A percentile compares a stretch with the other conserved stretches of the same genome.
phyloP scores from a whole-genome alignment of 345 rosid genomes.

The Populus pruinosa region DNA sequence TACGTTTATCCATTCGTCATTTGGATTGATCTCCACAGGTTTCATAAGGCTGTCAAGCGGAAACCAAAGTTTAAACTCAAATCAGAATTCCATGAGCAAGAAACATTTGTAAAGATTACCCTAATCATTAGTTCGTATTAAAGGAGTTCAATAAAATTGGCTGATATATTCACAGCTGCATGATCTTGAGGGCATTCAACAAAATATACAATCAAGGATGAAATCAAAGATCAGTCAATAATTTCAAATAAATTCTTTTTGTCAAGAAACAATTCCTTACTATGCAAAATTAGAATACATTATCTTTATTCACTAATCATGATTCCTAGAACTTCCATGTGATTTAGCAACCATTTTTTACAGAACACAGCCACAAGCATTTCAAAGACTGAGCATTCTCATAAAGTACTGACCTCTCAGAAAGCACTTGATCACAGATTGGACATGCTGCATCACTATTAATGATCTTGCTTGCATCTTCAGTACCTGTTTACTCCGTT shows the following conservation, averaged over 20 bases:
- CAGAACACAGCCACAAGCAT: neutral
- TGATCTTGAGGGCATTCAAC: too few relatives aligned
- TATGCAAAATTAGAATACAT: neutral
- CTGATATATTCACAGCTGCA: neutral
- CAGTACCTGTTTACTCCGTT: slow-evolving; percentile 61
- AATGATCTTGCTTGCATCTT: slow-evolving; percentile 89
- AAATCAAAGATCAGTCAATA: too few relatives aligned
- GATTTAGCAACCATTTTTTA: neutral
- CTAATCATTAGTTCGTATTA: neutral
- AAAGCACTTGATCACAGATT: slow-evolving; percentile 90
- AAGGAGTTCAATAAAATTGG: neutral
- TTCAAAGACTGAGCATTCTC: neutral
- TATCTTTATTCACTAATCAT: neutral
- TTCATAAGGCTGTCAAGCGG: slow-evolving; percentile 64
- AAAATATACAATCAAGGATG: too few relatives aligned
- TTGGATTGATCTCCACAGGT: slow-evolving; percentile 87
- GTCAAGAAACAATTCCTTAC: neutral
- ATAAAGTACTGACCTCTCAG: slow-evolving; percentile 59
- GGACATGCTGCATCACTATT: slow-evolving; percentile 88
- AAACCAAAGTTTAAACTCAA: slow-evolving; percentile 22
- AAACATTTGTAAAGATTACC: neutral
- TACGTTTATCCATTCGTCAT: slow-evolving; percentile 97
- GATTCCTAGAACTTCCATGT: neutral
- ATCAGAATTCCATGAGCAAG: neutral
- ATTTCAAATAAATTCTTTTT: neutral